A percentile compares a stretch with the other conserved stretches of the same genome.
Evolutionary conservation across 2,329 filamentous ascomycete genomes (phyloP).

Genomic region (Botrytis pseudocinerea): DNA sequence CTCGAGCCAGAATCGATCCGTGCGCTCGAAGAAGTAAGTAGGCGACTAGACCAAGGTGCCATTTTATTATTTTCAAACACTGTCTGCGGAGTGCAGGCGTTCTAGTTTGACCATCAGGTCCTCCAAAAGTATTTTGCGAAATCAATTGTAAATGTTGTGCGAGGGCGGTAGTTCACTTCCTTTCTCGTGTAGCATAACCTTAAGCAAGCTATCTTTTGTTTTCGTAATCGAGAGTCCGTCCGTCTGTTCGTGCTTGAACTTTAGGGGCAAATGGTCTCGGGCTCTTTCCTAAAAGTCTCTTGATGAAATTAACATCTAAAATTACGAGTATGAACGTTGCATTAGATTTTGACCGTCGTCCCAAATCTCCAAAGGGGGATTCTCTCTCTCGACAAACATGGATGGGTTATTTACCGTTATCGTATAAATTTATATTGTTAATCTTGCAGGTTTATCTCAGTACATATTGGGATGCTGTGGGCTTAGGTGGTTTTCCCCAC

Average conservation of each 20-base stretch:
- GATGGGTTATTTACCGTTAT: constrained; percentile 31
- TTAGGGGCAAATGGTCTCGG: neutral
- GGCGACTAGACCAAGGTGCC: constrained; percentile 40
- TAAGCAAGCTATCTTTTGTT: constrained; percentile 11
- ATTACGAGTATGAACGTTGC: constrained; percentile 13
- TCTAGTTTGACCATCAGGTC: constrained; percentile 19
- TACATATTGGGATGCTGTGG: constrained; percentile 15
- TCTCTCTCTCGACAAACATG: constrained; percentile 25
- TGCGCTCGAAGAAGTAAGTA: constrained; percentile 37
- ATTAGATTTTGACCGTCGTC: neutral
- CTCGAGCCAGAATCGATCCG: constrained; percentile 31
- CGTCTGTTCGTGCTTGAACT: constrained; percentile 21
- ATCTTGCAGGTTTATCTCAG: constrained; percentile 18
- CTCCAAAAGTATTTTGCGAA: constrained; percentile 25
- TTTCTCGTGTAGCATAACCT: constrained; percentile 9
- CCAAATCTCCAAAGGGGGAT: neutral
- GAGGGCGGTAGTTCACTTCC: constrained; percentile 18
- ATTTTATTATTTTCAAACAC: constrained; percentile 30
- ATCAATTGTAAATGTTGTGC: constrained; percentile 25
- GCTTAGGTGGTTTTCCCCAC: constrained; percentile 17
- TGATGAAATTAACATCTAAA: constrained; percentile 8
- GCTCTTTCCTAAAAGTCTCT: constrained; percentile 6
- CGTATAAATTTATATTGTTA: constrained; percentile 18
- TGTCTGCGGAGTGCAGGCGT: constrained; percentile 21
- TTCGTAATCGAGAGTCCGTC: constrained; percentile 15